These are phyloP conservation scores for Colletotrichum tanaceti DNA, from an alignment of 2,329 filamentous ascomycete species.

Conservation along the genomic window DNA sequence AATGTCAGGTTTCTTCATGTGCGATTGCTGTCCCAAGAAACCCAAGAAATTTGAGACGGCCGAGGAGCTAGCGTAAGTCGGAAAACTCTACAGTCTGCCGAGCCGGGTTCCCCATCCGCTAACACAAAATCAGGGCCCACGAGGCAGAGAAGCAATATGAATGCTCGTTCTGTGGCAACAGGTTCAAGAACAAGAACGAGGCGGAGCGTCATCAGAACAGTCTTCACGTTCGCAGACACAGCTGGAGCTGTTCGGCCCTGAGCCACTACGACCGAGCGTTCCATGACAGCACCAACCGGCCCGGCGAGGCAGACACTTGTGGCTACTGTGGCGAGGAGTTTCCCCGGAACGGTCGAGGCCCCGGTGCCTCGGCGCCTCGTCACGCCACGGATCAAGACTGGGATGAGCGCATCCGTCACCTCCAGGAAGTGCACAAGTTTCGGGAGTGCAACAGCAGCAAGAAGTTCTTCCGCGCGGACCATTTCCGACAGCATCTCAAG, in stretches of 20 bases:
- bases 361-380: conserved; percentile 53
- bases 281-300: conserved; percentile 78
- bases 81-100: too few relatives aligned
- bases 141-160: conserved; percentile 97
- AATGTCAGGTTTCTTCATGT: conserved; percentile 71
- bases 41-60: conserved; percentile 92
- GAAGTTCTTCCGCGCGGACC: conserved; percentile 97
- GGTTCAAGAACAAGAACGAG: conserved; percentile 99
- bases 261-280: conserved; percentile 83
- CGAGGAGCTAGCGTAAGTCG: conserved; percentile 82
- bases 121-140: conserved; percentile 71
- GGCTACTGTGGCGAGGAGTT: conserved; percentile 98
- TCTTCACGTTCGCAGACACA: conserved; percentile 89
- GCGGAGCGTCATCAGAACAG: conserved; percentile 97
- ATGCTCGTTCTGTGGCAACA: conserved; percentile 90
- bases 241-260: conserved; percentile 95
- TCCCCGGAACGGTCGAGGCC: conserved; percentile 59
- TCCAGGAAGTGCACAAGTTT: conserved; percentile 95
- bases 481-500: conserved; percentile 98
- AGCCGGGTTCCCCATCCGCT: conserved; percentile 19
- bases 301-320: conserved; percentile 81
- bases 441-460: conserved; percentile 98
- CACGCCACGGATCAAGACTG: conserved; percentile 83
- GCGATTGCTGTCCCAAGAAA: conserved; percentile 97
- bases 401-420: conserved; percentile 86